Evolutionary conservation across 371 early-diverging fungal species (phyloP).

Genomic region (Rhizopus sp.): DNA sequence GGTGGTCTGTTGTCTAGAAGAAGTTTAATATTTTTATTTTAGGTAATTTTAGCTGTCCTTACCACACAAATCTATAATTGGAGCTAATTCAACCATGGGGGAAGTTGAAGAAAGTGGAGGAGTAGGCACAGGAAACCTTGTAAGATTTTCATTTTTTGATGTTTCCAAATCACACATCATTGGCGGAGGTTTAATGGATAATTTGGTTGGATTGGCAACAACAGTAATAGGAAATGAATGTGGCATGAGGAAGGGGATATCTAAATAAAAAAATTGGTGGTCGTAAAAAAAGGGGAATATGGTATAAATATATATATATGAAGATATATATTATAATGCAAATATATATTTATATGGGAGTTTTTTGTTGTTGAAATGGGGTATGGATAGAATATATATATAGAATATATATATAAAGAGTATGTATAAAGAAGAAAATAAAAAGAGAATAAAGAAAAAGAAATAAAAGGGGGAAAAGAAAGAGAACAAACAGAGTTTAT

Average conservation of each 20-base stretch:
- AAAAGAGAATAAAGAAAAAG: conserved; percentile 2
- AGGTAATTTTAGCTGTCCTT: conserved; percentile 7
- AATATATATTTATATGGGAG: too few relatives aligned
- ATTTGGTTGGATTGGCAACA: conserved; percentile 2
- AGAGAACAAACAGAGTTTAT: neutral
- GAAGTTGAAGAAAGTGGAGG: conserved; percentile 19
- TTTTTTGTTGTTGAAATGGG: neutral
- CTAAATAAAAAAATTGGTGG: too few relatives aligned
- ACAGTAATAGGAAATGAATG: conserved; percentile 10
- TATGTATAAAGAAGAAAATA: conserved; percentile 6
- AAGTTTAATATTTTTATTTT: conserved; percentile 2
- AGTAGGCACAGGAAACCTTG: conserved; percentile 15
- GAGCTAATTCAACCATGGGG: conserved; percentile 31
- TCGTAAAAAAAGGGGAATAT: neutral
- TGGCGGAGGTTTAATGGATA: conserved; percentile 1
- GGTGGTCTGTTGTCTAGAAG: conserved; percentile 29
- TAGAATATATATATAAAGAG: neutral
- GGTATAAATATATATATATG: conserved; percentile 10
- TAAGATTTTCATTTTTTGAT: neutral
- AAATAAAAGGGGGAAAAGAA: conserved; percentile 1
- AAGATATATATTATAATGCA: too few relatives aligned
- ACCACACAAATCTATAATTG: conserved; percentile 22
- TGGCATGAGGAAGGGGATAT: neutral
- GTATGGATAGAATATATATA: neutral
- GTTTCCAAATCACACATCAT: neutral